Conservation (phyloP, 169 alveolate genomes). For the Blepharisma undulans region DNA sequence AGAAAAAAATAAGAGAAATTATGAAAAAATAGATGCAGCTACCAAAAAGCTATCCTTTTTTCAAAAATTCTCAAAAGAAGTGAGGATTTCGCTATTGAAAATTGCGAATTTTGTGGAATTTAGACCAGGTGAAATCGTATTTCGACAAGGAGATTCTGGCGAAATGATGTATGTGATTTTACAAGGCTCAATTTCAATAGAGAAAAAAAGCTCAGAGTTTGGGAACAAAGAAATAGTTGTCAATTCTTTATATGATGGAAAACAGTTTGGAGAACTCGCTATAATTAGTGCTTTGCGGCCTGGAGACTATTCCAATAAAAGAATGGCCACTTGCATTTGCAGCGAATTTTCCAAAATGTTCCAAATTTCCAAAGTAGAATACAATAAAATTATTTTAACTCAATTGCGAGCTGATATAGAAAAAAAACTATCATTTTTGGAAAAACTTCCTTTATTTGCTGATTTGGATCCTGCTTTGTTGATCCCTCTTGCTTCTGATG, state of each 20-base stretch:
- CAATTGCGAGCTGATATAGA: constrained; percentile 12
- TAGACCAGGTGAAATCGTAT: neutral
- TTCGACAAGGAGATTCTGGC: constrained; percentile 28
- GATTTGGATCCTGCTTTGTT: neutral
- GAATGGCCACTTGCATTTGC: constrained; percentile 17
- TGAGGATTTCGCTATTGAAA: neutral
- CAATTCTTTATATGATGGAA: constrained; percentile 37
- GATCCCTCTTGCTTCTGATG: constrained; percentile 36
- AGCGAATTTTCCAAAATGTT: constrained; percentile 7
- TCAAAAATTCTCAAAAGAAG: constrained; percentile 25
- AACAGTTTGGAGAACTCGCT: constrained; percentile 40
- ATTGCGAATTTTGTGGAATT: neutral
- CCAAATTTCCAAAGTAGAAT: constrained; percentile 15
- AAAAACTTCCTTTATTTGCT: neutral
- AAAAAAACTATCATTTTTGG: neutral
- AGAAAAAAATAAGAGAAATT: neutral
- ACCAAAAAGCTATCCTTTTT: neutral
- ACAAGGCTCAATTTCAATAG: constrained; percentile 15
- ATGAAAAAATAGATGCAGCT: neutral
- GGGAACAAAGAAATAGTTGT: neutral
- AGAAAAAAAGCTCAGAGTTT: neutral
- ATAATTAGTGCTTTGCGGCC: neutral
- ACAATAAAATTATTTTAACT: neutral
- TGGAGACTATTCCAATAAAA: neutral
- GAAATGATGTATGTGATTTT: constrained; percentile 33